A percentile compares a stretch with the other conserved stretches of the same genome.
phyloP scores from a whole-genome alignment of 2,329 filamentous ascomycete genomes.

The Periconia sp. region DNA sequence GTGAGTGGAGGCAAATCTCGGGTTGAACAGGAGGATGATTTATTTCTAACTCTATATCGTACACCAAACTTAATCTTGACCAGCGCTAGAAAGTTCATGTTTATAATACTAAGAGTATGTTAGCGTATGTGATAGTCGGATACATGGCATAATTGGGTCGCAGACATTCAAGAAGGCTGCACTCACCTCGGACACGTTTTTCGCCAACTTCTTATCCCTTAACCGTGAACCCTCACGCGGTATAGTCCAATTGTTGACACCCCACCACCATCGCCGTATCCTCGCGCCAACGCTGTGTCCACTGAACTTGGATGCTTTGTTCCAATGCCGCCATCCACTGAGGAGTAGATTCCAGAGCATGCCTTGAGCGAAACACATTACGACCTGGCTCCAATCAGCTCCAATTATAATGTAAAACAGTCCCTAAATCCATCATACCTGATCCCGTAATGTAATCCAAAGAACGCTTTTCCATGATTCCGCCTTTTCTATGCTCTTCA shows the following conservation, averaged over 20 bases:
- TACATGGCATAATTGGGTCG: slow-evolving; percentile 9
- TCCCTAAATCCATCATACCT: slow-evolving; percentile 64
- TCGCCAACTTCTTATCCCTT: slow-evolving; percentile 38
- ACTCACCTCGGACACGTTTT: slow-evolving; percentile 45
- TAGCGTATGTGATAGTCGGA: background rate
- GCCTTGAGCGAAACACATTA: slow-evolving; percentile 88
- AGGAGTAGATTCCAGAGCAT: slow-evolving; percentile 86
- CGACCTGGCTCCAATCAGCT: slow-evolving; percentile 59
- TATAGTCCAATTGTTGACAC: slow-evolving; percentile 82
- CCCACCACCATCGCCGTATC: slow-evolving; percentile 91
- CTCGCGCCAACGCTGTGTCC: slow-evolving; percentile 79
- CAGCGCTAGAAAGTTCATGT: slow-evolving; percentile 32
- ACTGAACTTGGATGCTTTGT: slow-evolving; percentile 75
- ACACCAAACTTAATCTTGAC: slow-evolving; percentile 18
- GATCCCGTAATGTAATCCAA: slow-evolving; percentile 87
- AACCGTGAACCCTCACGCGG: slow-evolving; percentile 28
- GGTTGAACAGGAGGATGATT: too few relatives aligned
- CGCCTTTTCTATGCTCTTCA: slow-evolving; percentile 83
- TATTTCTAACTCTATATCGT: too few relatives aligned
- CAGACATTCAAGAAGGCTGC: slow-evolving; percentile 38
- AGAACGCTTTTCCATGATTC: slow-evolving; percentile 79
- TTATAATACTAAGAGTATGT: slow-evolving; percentile 37
- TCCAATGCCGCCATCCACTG: slow-evolving; percentile 90
- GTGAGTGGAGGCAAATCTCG: too few relatives aligned
- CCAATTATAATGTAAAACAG: too few relatives aligned